Base-by-base conservation (phyloP, 2,329 filamentous ascomycete species). In the Cyphellophora attinorum region DNA sequence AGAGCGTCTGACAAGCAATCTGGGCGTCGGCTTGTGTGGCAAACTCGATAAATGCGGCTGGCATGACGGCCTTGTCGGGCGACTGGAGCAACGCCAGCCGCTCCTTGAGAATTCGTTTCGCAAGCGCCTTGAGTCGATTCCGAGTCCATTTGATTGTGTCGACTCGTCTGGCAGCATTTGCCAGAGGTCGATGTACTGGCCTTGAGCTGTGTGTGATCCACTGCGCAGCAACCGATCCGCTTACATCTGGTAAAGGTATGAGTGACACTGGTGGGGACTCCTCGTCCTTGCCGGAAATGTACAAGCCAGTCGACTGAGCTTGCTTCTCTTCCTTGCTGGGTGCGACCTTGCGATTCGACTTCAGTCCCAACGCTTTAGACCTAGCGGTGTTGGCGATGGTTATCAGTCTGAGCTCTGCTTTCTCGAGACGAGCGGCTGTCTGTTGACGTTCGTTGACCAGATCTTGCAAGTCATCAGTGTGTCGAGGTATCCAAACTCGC, bases 11-110 rank as follows among this genome's bases (percentile, higher is more conserved):
- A 50, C 79, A 81, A 6, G 89, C 89, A 31, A 78, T 74, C 57
- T 96, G 88, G 5, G 91, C 91, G 34, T 83, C 80, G 33, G 81
- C 73, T 52, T 94, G 84, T 1, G 74, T 78, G 30, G 73, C 67
- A 51, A 95, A 96, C 54, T 96, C 86, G 48, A 96, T 76, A 48
- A 96, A 96, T 6, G 88, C 83, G 13, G 85, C 80, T 10, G 80
- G 75, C n/a, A 85, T 64, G 42, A 75, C 71, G 21, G 21, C 8
- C 21, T 25, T 25, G 42, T 77, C 35, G 5, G 38, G 23, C 5
- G 37, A 35, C 17, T 38, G 27, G 25, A 43, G 40, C 32, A 56
- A 53, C 21, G 52, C 42, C 19, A 47, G 46, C 11, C 54, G 46
- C 11, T 57, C 16, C 33, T 56, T 54, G 19, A 34, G 44, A 25